phyloP scores from a whole-genome alignment of 2,329 filamentous ascomycete genomes.

The Cytospora leucostoma region DNA sequence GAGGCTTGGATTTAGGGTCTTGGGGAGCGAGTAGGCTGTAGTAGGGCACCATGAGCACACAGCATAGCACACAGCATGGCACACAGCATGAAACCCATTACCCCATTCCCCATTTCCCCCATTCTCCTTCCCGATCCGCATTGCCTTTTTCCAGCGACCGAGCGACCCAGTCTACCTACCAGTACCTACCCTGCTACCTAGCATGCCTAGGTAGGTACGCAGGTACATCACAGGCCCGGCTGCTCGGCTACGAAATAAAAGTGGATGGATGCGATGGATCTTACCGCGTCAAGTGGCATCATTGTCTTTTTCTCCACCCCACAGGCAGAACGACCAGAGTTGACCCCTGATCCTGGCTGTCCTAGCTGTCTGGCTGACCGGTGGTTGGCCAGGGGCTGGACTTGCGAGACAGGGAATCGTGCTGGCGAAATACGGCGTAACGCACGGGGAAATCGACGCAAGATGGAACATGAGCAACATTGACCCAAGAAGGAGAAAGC shows the following conservation, averaged over 20 bases:
- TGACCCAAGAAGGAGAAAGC: constrained; percentile 7
- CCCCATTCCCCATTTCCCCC: too few relatives aligned
- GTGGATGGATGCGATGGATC: too few relatives aligned
- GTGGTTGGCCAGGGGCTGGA: neutral
- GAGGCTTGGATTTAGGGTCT: neutral
- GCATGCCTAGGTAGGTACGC: neutral
- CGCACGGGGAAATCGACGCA: constrained; percentile 19
- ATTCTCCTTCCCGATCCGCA: too few relatives aligned
- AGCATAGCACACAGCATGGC: too few relatives aligned
- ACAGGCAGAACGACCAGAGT: neutral
- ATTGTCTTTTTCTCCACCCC: neutral
- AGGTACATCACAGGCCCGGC: neutral
- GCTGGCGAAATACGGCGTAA: neutral
- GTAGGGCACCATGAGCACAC: too few relatives aligned
- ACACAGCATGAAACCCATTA: too few relatives aligned
- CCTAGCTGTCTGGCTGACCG: neutral
- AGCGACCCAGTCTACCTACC: too few relatives aligned
- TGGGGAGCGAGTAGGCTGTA: neutral
- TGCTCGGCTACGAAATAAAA: neutral
- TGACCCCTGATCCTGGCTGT: neutral
- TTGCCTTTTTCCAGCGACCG: too few relatives aligned
- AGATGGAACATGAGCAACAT: constrained; percentile 18
- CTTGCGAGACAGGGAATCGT: neutral
- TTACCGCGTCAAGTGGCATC: neutral
- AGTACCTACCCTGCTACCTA: neutral